Conservation (phyloP, 1,284 basidiomycete species). For the Afroboletus lepidellus region DNA sequence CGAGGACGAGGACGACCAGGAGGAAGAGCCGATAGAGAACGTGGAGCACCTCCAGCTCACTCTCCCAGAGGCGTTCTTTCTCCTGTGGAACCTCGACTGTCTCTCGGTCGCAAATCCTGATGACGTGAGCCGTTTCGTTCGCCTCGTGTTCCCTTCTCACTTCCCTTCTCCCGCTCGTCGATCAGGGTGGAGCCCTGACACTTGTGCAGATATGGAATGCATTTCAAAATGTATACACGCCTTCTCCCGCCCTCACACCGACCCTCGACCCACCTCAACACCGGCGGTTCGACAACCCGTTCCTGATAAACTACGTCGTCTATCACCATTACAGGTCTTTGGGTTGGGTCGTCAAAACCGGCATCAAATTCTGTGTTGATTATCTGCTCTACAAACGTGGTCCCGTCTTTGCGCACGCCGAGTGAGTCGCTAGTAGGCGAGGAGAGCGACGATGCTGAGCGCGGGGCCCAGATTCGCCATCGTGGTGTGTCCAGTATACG, state of each 20-base stretch:
- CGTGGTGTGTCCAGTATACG: constrained; percentile 86
- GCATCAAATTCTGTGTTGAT: constrained; percentile 97
- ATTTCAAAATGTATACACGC: constrained; percentile 48
- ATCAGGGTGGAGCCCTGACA: constrained; percentile 51
- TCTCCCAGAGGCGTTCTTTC: constrained; percentile 90
- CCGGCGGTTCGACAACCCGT: constrained; percentile 82
- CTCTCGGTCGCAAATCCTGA: constrained; percentile 69
- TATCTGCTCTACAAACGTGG: constrained; percentile 94
- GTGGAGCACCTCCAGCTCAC: constrained; percentile 93
- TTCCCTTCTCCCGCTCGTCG: not conserved
- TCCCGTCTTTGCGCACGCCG: constrained; percentile 94
- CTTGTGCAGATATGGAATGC: constrained; percentile 57
- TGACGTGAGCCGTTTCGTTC: constrained; percentile 47
- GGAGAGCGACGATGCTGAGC: not conserved
- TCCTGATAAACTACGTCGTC: constrained; percentile 85
- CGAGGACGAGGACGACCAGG: constrained; percentile 38
- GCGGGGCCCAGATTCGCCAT: constrained; percentile 73
- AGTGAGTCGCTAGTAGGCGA: constrained; percentile 53
- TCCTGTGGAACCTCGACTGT: constrained; percentile 83
- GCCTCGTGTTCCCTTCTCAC: not conserved
- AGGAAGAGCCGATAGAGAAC: constrained; percentile 58
- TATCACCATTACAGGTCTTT: constrained; percentile 97
- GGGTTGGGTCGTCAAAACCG: constrained; percentile 97
- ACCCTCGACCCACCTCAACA: constrained; percentile 31
- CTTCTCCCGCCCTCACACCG: constrained; percentile 34